phyloP scores from a whole-genome alignment of 495 filamentous ascomycete species.

The Hyaloscypha bicolor region DNA sequence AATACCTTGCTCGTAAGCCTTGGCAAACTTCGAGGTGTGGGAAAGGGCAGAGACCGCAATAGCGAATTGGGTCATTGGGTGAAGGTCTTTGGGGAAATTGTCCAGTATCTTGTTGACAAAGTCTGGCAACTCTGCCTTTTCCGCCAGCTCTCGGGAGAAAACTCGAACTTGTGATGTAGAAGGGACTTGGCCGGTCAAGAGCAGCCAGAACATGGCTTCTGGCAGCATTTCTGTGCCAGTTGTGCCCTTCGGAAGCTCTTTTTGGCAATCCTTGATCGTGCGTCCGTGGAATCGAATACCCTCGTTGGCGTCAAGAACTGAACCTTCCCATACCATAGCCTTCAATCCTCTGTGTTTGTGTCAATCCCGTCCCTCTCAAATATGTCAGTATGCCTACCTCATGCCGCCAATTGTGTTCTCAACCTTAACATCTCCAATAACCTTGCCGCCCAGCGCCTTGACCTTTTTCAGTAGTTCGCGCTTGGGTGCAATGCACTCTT shows the following conservation, averaged over 20 bases:
- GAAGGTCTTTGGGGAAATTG: constrained; percentile 81
- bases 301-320: constrained; percentile 93
- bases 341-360: constrained; percentile 68
- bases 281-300: constrained; percentile 97
- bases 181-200: constrained; percentile 91
- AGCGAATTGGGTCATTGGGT: constrained; percentile 98
- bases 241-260: constrained; percentile 88
- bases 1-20: constrained; percentile 86
- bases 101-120: constrained; percentile 90
- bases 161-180: constrained; percentile 76
- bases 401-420: constrained; percentile 94
- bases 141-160: constrained; percentile 83
- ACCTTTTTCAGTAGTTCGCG: constrained; percentile 89
- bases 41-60: constrained; percentile 93
- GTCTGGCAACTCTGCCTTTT: constrained; percentile 79
- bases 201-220: constrained; percentile 99
- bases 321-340: constrained; percentile 98
- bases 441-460: constrained; percentile 80
- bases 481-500: constrained; percentile 84
- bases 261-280: constrained; percentile 97
- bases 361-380: constrained; percentile 14
- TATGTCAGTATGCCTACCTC: constrained; percentile 55
- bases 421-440: constrained; percentile 90
- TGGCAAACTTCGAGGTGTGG: constrained; percentile 88
- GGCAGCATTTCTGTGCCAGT: constrained; percentile 98